Base-by-base conservation (phyloP, 768 basidiomycete genomes). In the Boletus coccyginus region DNA sequence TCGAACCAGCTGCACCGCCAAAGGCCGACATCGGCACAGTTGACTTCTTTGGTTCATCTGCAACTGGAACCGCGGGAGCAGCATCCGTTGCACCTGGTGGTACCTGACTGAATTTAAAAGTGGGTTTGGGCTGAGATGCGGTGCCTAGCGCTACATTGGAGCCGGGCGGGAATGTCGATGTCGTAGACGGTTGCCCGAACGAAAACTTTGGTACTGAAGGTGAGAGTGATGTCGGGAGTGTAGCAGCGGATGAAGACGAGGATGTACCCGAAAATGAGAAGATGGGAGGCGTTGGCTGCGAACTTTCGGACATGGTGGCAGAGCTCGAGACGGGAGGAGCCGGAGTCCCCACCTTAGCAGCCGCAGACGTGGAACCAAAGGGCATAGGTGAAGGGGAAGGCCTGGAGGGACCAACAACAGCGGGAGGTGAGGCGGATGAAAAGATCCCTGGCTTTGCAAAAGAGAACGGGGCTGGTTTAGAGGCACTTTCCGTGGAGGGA, bases 1-100 rank as follows among this genome's bases (percentile, higher is more conserved):
- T 67, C 5, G 61, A 59, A 14, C 65, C 61, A 45, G 62, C 21
- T 3, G 48, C 21, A 24, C 42, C 8, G 14, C 61, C 63, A 43
- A 66, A 62, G 21, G 40, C 49, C 11, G 63, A 56, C 7, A 70
- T 64, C 5, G 71, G 64, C 8, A 62, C 38, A 27, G 63, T 51
- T 8, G 72, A 55, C 44, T 66, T 70, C 53, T 70, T 67, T 31
- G 57, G 42, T 46, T 60, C 69, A 66, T 56, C 36, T 55, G 52
- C 56, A 29, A 60, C 54, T 24, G 63, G 33, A 24, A 66, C 33
- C 2, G 53, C 21, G 11, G 64, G 53, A 50, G 57, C 48, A 35
- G 64, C 59, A 55, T 74, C 71, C 14, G 64, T 45, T 13, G 70
- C 56, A 44, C 55, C 32, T 24, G 70, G 27, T 9, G 67, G 63